Evolutionary conservation across 768 basidiomycete species (phyloP), one percentile per base, ranked within the genome.

Genomic region (Tephrocybe sp.): DNA sequence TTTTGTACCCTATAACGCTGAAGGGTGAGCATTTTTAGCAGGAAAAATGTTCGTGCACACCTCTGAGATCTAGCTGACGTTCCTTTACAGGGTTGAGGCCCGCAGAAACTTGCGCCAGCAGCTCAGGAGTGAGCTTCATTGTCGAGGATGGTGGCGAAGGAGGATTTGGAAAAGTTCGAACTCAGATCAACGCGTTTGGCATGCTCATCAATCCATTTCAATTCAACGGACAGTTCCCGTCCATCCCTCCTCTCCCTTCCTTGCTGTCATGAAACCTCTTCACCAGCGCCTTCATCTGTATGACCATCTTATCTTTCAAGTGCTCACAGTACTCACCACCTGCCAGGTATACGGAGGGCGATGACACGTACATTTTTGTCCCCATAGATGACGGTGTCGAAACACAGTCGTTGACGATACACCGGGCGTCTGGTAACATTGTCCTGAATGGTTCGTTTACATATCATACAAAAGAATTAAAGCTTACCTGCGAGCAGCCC

Each of bases 81-180:
- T 95, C 91, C 69, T 88, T 93, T 33, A 90, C 65, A 30, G 91
- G 83, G 61, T 91, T 93, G 53, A 92, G 74, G 52, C 80, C 77
- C 29, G 91, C 91, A 43, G 79, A 69, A 38, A 84, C 87, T 66
- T 88, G 83, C n/a, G 83, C 85, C 58, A 94, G 78, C 58, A 94
- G 82, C 80, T 94, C 92, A 55, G 92, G 91, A 42, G 93, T 93
- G 75, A 94, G 88, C 80, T 94, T 94, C 83, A 92, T 88, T 61
- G 73, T 76, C 63, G 67, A 60, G 54, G 60, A 47, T 47, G 57
- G 60, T 54, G 47, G 48, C 50, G 63, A 61, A 54, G 61, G 63
- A 19, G 60, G 60, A 53, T 47, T 45, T 47, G 45, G 33, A 51
- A 61, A 66, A 65, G 59, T 69, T 69, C 66, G 71, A 71, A 72